Percentiles rank a stretch among this genome's conserved stretches.
Conservation (phyloP, 768 basidiomycete genomes). For the Lenzites betulinus region DNA sequence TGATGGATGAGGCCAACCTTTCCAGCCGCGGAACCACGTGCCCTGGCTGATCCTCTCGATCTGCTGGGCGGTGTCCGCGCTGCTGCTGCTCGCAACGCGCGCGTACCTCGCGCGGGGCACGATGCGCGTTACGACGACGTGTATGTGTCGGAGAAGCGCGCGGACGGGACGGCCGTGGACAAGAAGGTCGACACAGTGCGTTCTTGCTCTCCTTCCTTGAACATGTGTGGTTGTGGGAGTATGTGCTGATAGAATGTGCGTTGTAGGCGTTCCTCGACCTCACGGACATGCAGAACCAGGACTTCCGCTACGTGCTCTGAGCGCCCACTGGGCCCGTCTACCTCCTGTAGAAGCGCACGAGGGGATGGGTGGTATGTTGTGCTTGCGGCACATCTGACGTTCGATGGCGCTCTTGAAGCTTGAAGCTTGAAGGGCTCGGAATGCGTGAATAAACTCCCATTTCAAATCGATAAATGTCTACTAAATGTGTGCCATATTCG, state of each 20-base stretch:
- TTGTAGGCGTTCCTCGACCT: constrained; percentile 71
- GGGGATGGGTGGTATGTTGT: too few species aligned
- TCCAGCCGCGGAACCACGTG: constrained; percentile 70
- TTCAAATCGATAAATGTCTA: too few species aligned
- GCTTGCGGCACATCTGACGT: too few species aligned
- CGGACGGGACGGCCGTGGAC: constrained; percentile 53
- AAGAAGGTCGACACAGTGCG: constrained; percentile 64
- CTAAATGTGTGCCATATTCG: too few species aligned
- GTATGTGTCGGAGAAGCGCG: constrained; percentile 44
- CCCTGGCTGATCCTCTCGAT: constrained; percentile 76
- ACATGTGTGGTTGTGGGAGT: too few species aligned
- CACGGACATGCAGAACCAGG: constrained; percentile 71
- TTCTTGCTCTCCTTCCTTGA: background rate
- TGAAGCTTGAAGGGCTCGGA: too few species aligned
- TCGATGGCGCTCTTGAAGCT: too few species aligned
- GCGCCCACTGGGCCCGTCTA: too few species aligned
- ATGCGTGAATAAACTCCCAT: too few species aligned
- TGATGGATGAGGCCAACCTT: background rate
- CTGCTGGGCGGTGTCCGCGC: constrained; percentile 56
- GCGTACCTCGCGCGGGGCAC: constrained; percentile 48
- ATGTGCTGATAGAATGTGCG: background rate
- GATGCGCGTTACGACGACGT: constrained; percentile 63
- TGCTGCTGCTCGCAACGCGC: constrained; percentile 59
- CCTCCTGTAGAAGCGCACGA: too few species aligned
- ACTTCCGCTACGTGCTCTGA: constrained; percentile 70